A percentile compares a stretch with the other conserved stretches of the same genome.
Evolutionary conservation across 169 alveolate genomes (phyloP).

Genomic region (Plasmodium inui): DNA sequence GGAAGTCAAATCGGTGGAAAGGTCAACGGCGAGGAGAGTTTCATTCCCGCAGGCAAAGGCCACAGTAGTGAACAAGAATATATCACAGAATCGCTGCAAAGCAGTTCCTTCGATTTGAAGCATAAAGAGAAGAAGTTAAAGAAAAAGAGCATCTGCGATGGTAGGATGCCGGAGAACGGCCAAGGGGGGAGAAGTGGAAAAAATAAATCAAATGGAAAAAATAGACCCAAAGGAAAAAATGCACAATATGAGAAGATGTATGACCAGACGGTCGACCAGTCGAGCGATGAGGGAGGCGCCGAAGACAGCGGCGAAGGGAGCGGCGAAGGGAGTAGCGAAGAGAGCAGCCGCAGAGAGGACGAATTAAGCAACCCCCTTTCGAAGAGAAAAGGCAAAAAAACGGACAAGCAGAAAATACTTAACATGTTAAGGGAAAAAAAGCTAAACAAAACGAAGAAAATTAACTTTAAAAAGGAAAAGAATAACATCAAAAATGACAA

Average conservation of each 20-base stretch:
- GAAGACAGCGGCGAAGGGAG: background rate
- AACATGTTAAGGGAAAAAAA: conserved; percentile 3
- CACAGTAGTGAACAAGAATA: background rate
- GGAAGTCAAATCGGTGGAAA: background rate
- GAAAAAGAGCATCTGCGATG: conserved; percentile 6
- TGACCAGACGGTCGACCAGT: background rate
- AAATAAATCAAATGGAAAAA: background rate
- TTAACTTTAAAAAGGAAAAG: conserved; percentile 62
- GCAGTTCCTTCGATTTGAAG: background rate
- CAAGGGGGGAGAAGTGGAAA: background rate
- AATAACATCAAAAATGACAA: conserved; percentile 9
- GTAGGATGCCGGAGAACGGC: background rate
- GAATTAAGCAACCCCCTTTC: background rate
- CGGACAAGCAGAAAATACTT: background rate
- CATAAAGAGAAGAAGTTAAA: background rate
- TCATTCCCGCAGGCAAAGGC: background rate
- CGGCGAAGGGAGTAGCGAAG: background rate
- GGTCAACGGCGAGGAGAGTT: background rate
- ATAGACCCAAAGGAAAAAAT: background rate
- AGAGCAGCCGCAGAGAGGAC: background rate
- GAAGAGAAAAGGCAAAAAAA: conserved; percentile 21
- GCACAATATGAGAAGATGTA: background rate
- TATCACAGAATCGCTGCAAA: conserved; percentile 4
- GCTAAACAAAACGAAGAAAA: conserved; percentile 13
- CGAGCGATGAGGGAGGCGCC: background rate